Percentiles rank a stretch among this genome's conserved stretches.
These are phyloP conservation scores for Cicer cuneatum DNA, from an alignment of 306 rosid genomes.

Conservation along the genomic window DNA sequence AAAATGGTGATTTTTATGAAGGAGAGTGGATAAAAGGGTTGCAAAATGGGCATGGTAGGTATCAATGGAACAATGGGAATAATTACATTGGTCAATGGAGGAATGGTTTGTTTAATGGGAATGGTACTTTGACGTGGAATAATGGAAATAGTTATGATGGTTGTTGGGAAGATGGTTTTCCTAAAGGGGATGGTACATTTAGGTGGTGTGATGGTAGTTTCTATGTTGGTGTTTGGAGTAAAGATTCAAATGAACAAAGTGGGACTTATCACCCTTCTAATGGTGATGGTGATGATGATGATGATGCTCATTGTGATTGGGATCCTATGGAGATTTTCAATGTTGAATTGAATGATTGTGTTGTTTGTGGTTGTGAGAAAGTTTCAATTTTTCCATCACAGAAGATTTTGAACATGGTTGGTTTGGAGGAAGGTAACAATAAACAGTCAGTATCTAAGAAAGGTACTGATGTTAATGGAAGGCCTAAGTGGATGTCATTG, in stretches of 20 bases:
- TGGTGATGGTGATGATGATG: conserved; percentile 19
- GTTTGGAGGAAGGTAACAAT: conserved; percentile 43
- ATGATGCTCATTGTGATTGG: conserved; percentile 47
- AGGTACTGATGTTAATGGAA: conserved; percentile 47
- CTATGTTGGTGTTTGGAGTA: conserved; percentile 84
- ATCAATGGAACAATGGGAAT: conserved; percentile 88
- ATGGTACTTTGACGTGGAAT: conserved; percentile 77
- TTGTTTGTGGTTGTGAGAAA: conserved; percentile 58
- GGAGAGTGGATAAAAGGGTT: conserved; percentile 91
- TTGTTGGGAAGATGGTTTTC: conserved; percentile 81
- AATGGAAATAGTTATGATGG: conserved; percentile 88
- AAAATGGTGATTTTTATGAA: conserved; percentile 87
- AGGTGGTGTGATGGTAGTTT: conserved; percentile 83
- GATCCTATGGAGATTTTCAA: conserved; percentile 66
- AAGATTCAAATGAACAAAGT: conserved; percentile 60
- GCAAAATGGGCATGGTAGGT: conserved; percentile 85
- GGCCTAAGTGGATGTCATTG: conserved; percentile 48
- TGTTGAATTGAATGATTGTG: conserved; percentile 58
- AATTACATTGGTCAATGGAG: conserved; percentile 83
- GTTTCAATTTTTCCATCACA: conserved; percentile 75
- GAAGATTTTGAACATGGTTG: conserved; percentile 58
- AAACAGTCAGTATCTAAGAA: conserved; percentile 37
- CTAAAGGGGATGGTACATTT: conserved; percentile 87
- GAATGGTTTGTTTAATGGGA: conserved; percentile 70
- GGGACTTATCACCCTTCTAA: conserved; percentile 76